These are phyloP conservation scores for Euphrasia arctica DNA, from an alignment of 305 asterid species.

Conservation along the genomic window DNA sequence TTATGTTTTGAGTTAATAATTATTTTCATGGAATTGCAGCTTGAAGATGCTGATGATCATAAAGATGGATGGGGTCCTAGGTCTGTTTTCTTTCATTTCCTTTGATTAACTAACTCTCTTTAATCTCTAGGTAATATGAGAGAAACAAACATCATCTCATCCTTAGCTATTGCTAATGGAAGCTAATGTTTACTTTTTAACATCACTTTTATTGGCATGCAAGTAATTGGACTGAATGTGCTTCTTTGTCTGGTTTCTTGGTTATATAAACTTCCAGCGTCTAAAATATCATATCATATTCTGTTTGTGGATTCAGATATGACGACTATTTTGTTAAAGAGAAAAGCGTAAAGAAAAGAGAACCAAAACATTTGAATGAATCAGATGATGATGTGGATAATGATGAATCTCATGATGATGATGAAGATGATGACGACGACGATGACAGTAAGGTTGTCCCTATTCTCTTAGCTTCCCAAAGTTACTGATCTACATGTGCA, in stretches of 20 bases:
- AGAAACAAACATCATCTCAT: background rate
- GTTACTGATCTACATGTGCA: constrained; percentile 15
- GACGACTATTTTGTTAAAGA: constrained; percentile 72
- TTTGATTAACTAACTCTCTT: constrained; percentile 6
- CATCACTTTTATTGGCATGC: constrained; percentile 14
- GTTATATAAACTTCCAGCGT: constrained; percentile 8
- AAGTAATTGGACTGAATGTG: constrained; percentile 12
- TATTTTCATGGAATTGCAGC: constrained; percentile 38
- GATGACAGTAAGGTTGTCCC: constrained; percentile 38
- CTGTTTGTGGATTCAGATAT: constrained; percentile 46
- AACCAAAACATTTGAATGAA: constrained; percentile 37
- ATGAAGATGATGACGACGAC: constrained; percentile 24
- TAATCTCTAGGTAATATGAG: background rate
- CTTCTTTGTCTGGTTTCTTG: constrained; percentile 8
- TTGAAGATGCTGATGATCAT: constrained; percentile 54
- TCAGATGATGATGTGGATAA: constrained; percentile 54
- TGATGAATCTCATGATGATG: constrained; percentile 32
- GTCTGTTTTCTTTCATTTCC: constrained; percentile 30
- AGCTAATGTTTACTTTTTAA: background rate
- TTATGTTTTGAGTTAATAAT: constrained; percentile 24
- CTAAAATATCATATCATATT: constrained; percentile 10
- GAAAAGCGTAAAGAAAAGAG: constrained; percentile 45
- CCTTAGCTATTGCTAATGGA: background rate
- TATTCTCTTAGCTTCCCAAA: constrained; percentile 1
- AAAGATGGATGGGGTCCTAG: constrained; percentile 60